Conservation (phyloP, 2,329 filamentous ascomycete genomes). For the Epichloe aotearoae region DNA sequence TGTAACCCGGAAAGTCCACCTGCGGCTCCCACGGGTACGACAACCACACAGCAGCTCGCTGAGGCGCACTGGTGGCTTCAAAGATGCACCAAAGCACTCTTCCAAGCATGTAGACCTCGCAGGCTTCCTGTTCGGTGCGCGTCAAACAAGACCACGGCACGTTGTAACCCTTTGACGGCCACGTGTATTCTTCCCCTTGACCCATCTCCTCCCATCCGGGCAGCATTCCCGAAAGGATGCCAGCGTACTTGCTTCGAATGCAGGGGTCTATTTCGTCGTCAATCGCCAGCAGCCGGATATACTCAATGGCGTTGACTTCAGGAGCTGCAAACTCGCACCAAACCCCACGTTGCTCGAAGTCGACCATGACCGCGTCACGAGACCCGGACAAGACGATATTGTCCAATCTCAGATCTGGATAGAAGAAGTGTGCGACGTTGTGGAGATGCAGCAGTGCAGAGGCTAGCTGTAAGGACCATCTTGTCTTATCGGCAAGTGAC, state of each 20-base stretch:
- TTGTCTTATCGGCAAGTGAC: slow-evolving; percentile 29
- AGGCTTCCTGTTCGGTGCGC: slow-evolving; percentile 37
- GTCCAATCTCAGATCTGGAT: slow-evolving; percentile 46
- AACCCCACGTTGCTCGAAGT: slow-evolving; percentile 50
- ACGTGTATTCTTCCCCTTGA: slow-evolving; percentile 31
- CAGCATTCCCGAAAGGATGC: slow-evolving; percentile 28
- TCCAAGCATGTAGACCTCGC: slow-evolving; percentile 50
- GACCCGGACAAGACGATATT: slow-evolving; percentile 40
- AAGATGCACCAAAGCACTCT: slow-evolving; percentile 50
- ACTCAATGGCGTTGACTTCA: slow-evolving; percentile 47
- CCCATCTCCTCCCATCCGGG: slow-evolving; percentile 31
- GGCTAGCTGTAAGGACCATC: slow-evolving; percentile 41
- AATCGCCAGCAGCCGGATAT: slow-evolving; percentile 38
- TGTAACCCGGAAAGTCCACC: slow-evolving; percentile 42
- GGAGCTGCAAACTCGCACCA: slow-evolving; percentile 50
- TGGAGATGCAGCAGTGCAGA: slow-evolving; percentile 38
- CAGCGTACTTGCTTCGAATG: slow-evolving; percentile 26
- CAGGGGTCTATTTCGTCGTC: slow-evolving; percentile 31
- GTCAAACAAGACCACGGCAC: slow-evolving; percentile 42
- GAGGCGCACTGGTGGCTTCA: slow-evolving; percentile 44
- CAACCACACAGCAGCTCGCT: slow-evolving; percentile 43
- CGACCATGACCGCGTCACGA: slow-evolving; percentile 40
- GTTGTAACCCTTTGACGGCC: slow-evolving; percentile 39
- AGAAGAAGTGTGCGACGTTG: slow-evolving; percentile 32
- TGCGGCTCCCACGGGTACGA: slow-evolving; percentile 44